Percentiles rank a stretch among this genome's conserved stretches.
phyloP scores from a whole-genome alignment of 306 rosid species.

The Malus sylvestris region DNA sequence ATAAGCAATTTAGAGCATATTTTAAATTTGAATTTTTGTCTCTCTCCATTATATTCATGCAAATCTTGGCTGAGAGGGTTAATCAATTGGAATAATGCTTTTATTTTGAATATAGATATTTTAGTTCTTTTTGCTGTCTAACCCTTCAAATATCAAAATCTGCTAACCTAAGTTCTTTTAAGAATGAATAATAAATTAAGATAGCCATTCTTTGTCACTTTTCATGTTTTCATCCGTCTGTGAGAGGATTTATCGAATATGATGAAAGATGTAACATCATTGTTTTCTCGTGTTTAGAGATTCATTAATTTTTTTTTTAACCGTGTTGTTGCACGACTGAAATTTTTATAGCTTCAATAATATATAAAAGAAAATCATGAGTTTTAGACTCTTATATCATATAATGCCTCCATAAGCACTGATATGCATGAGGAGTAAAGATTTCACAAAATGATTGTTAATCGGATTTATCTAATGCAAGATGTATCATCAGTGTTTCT shows the following conservation, averaged over 20 bases:
- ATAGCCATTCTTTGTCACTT: background rate
- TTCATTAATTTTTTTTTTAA: background rate
- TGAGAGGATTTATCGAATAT: too few species aligned
- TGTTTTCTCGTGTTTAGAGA: background rate
- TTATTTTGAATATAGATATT: too few species aligned
- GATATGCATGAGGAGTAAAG: background rate
- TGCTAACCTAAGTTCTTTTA: background rate
- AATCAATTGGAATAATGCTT: background rate
- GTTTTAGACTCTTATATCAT: background rate
- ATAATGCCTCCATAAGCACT: background rate
- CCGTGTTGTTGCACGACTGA: background rate
- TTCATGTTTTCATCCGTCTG: too few species aligned
- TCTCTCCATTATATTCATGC: background rate
- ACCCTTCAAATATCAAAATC: background rate
- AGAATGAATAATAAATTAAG: too few species aligned
- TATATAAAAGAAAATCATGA: too few species aligned
- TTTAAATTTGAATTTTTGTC: background rate
- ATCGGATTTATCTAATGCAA: too few species aligned
- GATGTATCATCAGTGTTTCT: too few species aligned
- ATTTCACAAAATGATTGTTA: background rate
- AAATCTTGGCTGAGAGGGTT: background rate
- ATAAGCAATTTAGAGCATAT: background rate
- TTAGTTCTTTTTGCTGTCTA: background rate
- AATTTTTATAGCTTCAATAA: background rate
- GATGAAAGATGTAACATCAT: background rate